Conservation (phyloP, 495 filamentous ascomycete species). For the Glarea lozoyensis region DNA sequence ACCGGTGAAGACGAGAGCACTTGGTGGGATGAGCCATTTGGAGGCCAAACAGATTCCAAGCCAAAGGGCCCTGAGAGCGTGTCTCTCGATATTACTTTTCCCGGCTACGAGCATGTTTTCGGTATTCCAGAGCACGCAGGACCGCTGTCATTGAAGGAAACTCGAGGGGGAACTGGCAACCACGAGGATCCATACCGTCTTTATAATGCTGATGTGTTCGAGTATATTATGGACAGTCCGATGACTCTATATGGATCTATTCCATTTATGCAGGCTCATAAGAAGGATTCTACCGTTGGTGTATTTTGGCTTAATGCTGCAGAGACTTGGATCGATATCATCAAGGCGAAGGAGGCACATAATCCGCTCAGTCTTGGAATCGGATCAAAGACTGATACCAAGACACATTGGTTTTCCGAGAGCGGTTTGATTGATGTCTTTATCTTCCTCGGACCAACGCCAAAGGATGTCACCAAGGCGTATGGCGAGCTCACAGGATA, state of each 20-base stretch:
- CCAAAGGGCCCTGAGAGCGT: conserved; percentile 83
- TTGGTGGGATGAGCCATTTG: conserved; percentile 97
- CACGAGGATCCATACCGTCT: conserved; percentile 89
- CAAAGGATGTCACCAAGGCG: conserved; percentile 66
- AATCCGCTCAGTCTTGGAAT: conserved; percentile 73
- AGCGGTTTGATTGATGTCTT: conserved; percentile 84
- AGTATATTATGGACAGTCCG: conserved; percentile 91
- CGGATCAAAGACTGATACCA: conserved; percentile 59
- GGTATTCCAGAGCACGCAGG: conserved; percentile 94
- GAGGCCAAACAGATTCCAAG: conserved; percentile 88
- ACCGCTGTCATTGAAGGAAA: conserved; percentile 78
- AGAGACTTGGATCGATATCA: conserved; percentile 94
- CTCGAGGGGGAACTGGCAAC: conserved; percentile 75
- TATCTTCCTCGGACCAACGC: conserved; percentile 82
- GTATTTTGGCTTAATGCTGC: conserved; percentile 99
- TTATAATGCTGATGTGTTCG: conserved; percentile 95
- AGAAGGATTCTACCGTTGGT: conserved; percentile 85
- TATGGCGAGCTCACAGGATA: conserved; percentile 95
- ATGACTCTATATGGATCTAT: conserved; percentile 98
- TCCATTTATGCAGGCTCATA: conserved; percentile 94
- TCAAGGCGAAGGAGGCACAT: conserved; percentile 63
- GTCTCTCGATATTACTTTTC: conserved; percentile 82
- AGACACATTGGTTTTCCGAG: conserved; percentile 97
- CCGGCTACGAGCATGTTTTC: conserved; percentile 84
- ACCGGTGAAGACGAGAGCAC: conserved; percentile 58